Percentiles rank a stretch among this genome's conserved stretches.
phyloP scores from a whole-genome alignment of 768 basidiomycete species.

The Lentinula sp. region DNA sequence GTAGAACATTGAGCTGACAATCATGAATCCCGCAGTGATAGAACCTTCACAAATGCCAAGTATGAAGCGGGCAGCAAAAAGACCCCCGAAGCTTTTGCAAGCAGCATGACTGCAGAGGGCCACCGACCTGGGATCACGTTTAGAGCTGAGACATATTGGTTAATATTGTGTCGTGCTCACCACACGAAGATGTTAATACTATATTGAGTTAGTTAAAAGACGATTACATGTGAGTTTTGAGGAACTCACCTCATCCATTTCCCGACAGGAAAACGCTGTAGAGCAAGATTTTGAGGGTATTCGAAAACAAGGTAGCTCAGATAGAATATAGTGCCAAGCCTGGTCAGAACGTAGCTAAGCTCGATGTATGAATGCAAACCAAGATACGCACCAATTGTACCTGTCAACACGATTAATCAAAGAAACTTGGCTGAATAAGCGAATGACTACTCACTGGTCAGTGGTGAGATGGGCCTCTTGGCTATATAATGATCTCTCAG shows the following conservation, averaged over 20 bases:
- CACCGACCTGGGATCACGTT: conserved; percentile 24
- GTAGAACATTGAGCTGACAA: conserved; percentile 76
- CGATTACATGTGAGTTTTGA: no score
- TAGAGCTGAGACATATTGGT: background rate
- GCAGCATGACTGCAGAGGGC: conserved; percentile 60
- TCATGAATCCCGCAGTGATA: conserved; percentile 72
- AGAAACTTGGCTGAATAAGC: background rate
- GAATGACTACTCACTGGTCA: conserved; percentile 11
- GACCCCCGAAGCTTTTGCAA: conserved; percentile 60
- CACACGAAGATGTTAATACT: conserved; percentile 57
- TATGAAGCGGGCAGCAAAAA: conserved; percentile 60
- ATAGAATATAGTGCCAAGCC: conserved; percentile 76
- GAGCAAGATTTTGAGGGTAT: conserved; percentile 66
- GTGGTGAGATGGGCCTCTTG: conserved; percentile 1
- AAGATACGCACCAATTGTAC: conserved; percentile 1
- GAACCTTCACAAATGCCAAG: conserved; percentile 69
- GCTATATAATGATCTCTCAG: background rate
- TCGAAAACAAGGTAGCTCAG: conserved; percentile 66
- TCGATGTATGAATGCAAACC: background rate
- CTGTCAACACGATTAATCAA: background rate
- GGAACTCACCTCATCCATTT: conserved; percentile 68
- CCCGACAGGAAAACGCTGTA: conserved; percentile 70
- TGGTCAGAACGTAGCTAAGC: conserved; percentile 14
- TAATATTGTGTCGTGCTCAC: conserved; percentile 14
- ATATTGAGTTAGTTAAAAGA: background rate